These are phyloP conservation scores for Melampsora americana DNA, from an alignment of 1,284 basidiomycete genomes.

Conservation along the genomic window DNA sequence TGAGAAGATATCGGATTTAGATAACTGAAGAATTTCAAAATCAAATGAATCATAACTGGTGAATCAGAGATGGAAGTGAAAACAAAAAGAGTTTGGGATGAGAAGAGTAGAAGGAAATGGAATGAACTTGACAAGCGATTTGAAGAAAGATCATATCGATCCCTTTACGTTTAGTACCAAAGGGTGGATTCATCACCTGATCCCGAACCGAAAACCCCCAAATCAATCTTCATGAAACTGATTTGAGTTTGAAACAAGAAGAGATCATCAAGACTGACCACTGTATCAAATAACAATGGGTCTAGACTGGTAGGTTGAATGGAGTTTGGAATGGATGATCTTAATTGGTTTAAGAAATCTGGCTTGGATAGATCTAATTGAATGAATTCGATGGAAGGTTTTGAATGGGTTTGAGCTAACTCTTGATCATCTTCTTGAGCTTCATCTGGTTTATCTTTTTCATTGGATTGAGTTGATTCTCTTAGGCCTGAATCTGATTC, in stretches of 20 bases:
- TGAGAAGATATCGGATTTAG: slow-evolving; percentile 24
- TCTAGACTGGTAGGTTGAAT: not conserved
- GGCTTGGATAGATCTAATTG: not conserved
- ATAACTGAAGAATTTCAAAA: too few species aligned
- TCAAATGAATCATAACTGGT: too few species aligned
- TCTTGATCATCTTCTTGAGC: too few species aligned
- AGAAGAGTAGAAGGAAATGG: not conserved
- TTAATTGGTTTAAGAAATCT: not conserved
- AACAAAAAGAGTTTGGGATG: too few species aligned
- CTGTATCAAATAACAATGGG: slow-evolving; percentile 24
- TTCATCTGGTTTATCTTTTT: not conserved
- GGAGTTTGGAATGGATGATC: not conserved
- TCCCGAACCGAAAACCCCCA: too few species aligned
- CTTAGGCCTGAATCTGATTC: too few species aligned
- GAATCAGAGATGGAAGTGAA: too few species aligned
- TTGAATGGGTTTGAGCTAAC: too few species aligned
- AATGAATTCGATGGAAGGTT: not conserved
- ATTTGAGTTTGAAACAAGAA: too few species aligned
- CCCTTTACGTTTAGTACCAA: slow-evolving; percentile 36
- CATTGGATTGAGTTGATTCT: too few species aligned
- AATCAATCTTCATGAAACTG: too few species aligned
- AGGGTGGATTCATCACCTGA: slow-evolving; percentile 43
- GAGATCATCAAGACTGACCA: not conserved
- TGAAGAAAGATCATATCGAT: slow-evolving; percentile 42
- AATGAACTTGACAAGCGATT: slow-evolving; percentile 15